A percentile compares a stretch with the other conserved stretches of the same genome.
Evolutionary conservation across 2,329 filamentous ascomycete genomes (phyloP).

Genomic region (Aspergillus brunneoviolaceus): DNA sequence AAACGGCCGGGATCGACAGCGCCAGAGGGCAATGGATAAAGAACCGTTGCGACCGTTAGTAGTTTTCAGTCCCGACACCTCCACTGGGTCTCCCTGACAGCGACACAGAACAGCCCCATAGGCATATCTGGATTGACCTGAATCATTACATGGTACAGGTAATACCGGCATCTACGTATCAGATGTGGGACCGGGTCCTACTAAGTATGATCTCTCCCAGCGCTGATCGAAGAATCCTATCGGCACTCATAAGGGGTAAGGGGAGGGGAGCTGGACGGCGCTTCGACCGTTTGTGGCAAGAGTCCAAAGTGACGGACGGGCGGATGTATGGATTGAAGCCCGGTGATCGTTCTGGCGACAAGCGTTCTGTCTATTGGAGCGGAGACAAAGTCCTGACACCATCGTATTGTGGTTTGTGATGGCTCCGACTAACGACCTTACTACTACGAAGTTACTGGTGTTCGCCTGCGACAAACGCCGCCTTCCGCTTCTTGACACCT

Average conservation of each 20-base stretch:
- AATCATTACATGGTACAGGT: background rate
- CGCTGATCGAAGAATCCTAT: slow-evolving; percentile 24
- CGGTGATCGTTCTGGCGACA: slow-evolving; percentile 24
- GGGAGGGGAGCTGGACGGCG: slow-evolving; percentile 25
- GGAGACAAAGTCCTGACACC: background rate
- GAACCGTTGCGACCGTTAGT: slow-evolving; percentile 20
- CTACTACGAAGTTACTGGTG: background rate
- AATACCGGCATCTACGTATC: background rate
- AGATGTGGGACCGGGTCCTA: slow-evolving; percentile 17
- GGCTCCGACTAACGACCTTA: background rate
- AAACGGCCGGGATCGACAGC: slow-evolving; percentile 19
- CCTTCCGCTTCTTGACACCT: background rate
- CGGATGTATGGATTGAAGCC: no score
- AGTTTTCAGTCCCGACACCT: slow-evolving; percentile 2
- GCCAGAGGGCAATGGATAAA: slow-evolving; percentile 12
- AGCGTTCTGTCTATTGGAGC: background rate
- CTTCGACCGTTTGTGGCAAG: slow-evolving; percentile 28
- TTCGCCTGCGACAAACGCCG: background rate
- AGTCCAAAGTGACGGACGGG: slow-evolving; percentile 21
- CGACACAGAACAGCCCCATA: background rate
- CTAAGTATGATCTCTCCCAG: slow-evolving; percentile 17
- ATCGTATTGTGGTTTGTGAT: slow-evolving; percentile 1
- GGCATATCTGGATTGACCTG: slow-evolving; percentile 1
- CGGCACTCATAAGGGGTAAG: slow-evolving; percentile 20
- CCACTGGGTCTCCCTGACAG: slow-evolving; percentile 5